Conservation (phyloP, 305 asterid genomes). For the Fraxinus dipetala region DNA sequence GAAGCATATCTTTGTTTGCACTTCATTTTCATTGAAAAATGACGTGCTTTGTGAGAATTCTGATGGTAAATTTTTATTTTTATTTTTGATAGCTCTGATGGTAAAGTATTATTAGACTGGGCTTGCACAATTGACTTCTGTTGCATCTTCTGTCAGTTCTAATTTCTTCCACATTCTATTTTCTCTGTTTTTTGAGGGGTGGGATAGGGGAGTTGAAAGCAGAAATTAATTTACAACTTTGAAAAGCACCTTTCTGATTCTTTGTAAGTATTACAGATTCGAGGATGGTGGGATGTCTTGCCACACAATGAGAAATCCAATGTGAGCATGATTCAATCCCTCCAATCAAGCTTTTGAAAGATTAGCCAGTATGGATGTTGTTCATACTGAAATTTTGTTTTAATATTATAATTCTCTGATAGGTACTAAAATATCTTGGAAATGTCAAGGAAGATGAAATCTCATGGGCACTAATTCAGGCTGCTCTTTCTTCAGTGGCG, state of each 20-base stretch:
- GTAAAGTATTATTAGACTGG: neutral
- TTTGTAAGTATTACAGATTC: conserved; percentile 43
- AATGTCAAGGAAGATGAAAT: conserved; percentile 53
- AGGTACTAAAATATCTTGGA: conserved; percentile 84
- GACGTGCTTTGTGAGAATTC: neutral
- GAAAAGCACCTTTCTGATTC: neutral
- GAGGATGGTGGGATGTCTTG: conserved; percentile 90
- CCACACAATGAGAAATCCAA: conserved; percentile 74
- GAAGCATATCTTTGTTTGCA: neutral
- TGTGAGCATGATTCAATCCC: conserved; percentile 43
- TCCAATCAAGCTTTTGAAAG: conserved; percentile 9
- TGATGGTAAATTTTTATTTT: neutral
- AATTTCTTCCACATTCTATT: neutral
- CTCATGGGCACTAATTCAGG: conserved; percentile 79
- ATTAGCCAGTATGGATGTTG: conserved; percentile 2
- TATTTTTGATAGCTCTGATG: neutral
- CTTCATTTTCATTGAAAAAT: neutral
- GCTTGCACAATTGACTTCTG: neutral
- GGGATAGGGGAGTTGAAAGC: neutral
- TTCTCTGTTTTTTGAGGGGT: neutral
- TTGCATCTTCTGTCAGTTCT: neutral
- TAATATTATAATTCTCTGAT: conserved; percentile 17
- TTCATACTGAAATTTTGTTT: conserved; percentile 16
- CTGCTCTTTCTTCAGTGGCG: conserved; percentile 82
- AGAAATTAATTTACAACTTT: neutral